Evolutionary conservation across 148 eudicot genomes (phyloP), one percentile per base, ranked within the genome.

Genomic region (Drosera capensis): DNA sequence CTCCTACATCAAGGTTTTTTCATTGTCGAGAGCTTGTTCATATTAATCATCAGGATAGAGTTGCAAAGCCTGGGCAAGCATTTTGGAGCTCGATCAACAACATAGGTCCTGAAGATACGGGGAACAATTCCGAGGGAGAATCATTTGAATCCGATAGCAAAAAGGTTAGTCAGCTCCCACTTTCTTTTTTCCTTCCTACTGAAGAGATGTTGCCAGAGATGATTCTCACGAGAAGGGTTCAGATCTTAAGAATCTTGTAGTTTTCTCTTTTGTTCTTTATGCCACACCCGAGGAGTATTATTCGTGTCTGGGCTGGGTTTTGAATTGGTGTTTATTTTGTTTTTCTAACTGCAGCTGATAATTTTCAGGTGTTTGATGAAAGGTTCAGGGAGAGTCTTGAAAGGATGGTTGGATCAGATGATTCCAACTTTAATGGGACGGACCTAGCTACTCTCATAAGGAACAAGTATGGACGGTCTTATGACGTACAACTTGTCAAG

Each of bases 401-500:
- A 65, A 82, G 71, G 64, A 87, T 67, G 42, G 65, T 87, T 37
- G 96, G 96, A 29, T 63, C 25, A 25, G 96, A 87, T 63, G 96
- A 87, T 66, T 79, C 86, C 37, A 40, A 65, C 38, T 87, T 87
- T 69, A 74, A 67, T 56, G 96, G 96, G 31, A 51, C 70, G 25
- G 96, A 87, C 70, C 78, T 87, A 56, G 94, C 96, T 54, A 71
- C 90, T 47, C 80, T 87, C 24, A 82, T 82, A 55, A 68, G 96
- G 68, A 82, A 72, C 43, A 87, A 74, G 64, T 87, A 76, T 68
- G 96, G 96, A 55, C 71, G 78, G 57, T 87, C 94, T 30, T 87
- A 87, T 62, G 96, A 87, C 63, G 96, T 87, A 44, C 96, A 79
- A 62, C 71, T 87, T 20, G 79, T 87, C 55, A 87, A 77, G 64